Evolutionary conservation across 352 stramenopile genomes (phyloP), one percentile per base, ranked within the genome.

Genomic region (Phytophthora sansomeana): DNA sequence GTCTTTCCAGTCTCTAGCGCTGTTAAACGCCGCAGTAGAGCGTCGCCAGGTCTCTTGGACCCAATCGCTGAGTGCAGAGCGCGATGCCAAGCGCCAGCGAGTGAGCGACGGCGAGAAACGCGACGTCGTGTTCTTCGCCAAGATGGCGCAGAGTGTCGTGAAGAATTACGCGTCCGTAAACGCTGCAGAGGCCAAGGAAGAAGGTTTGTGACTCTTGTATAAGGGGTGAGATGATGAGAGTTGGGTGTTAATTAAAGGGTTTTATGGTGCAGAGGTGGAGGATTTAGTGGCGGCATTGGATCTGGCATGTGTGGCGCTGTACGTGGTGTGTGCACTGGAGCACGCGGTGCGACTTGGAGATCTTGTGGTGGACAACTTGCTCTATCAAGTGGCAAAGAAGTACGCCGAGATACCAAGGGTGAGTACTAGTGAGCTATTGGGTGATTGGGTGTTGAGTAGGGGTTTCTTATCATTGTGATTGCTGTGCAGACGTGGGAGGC

Each of bases 371-470:
- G 85, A 92, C 46, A 94, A 91, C 60, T 69, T 94, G 72, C 71
- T 94, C 11, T 94, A 94, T 35, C 85, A 94, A 71, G 74, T 92
- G 11, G 72, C 83, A 30, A 94, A 94, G 70, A 91, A 89, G 42
- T 86, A 83, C 49, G 61, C 70, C 0, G 83, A 91, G 26, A 78
- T 88, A 8, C 74, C 79, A 9, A 53, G 73, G 30, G 83, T 85
- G 44, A 29, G 74, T 63, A 14, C 5, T 32, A 7, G 13, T 19
- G 9, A 11, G 1, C 58, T 48, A 29, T 9, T 11, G 43, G 32
- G 10, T 28, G 53, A 8, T 4, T 36, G 13, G 32, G 29, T 56
- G 24, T 26, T 65, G 14, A 32, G 35, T 46, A 28, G 11, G 11
- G 21, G n/a, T 57, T 21, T 41, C 26, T 38, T 6, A 35, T 24